Conservation (phyloP, 2,329 filamentous ascomycete species). For the Rutstroemia sp. region DNA sequence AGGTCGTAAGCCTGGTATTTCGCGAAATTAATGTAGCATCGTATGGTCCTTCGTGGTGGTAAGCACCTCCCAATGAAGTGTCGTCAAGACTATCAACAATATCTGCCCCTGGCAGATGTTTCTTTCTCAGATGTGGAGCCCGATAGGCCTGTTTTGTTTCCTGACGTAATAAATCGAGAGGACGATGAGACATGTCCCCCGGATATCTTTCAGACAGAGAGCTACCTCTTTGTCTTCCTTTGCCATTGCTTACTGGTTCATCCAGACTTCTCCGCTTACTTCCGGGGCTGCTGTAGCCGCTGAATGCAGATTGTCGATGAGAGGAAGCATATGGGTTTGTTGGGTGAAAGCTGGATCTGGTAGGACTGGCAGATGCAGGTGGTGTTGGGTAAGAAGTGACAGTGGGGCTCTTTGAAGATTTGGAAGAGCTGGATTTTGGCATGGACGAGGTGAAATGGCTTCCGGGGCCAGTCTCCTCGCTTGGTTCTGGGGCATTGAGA, state of each 20-base stretch:
- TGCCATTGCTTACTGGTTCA: constrained; percentile 25
- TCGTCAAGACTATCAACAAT: constrained; percentile 73
- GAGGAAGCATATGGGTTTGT: constrained; percentile 35
- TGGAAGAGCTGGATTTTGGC: constrained; percentile 12
- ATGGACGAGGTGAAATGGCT: constrained; percentile 33
- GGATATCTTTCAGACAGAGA: constrained; percentile 54
- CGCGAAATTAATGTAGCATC: constrained; percentile 72
- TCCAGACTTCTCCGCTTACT: constrained; percentile 14
- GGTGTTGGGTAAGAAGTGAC: constrained; percentile 38
- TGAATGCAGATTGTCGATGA: constrained; percentile 22
- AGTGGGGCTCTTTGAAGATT: constrained; percentile 12
- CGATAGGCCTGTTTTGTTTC: constrained; percentile 61
- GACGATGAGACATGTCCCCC: constrained; percentile 57
- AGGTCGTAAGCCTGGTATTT: constrained; percentile 55
- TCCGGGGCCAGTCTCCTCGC: constrained; percentile 58
- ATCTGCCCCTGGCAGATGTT: constrained; percentile 62
- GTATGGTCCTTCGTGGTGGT: constrained; percentile 88
- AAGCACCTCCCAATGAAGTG: constrained; percentile 50
- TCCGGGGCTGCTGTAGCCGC: constrained; percentile 25
- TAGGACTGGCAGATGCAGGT: constrained; percentile 47
- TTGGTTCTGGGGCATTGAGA: constrained; percentile 59
- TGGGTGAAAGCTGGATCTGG: constrained; percentile 38
- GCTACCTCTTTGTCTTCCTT: constrained; percentile 33
- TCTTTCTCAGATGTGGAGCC: constrained; percentile 57
- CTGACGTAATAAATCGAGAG: constrained; percentile 57